Base-by-base conservation (phyloP, 106 monocot species). In the Dioscorea zingiberensis region DNA sequence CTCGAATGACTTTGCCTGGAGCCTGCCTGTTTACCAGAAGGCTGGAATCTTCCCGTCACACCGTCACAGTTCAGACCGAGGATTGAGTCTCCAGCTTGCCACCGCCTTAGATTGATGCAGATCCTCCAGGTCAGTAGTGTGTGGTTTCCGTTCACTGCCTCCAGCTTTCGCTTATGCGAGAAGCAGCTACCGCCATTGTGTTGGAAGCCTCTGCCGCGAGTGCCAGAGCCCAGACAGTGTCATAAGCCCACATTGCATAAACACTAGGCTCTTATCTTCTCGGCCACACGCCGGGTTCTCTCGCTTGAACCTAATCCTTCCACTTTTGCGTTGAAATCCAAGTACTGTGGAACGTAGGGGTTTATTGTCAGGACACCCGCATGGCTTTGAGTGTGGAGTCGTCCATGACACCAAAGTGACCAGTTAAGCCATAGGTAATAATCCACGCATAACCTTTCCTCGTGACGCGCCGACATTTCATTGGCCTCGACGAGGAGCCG, bases 361-460 rank as follows among this genome's bases (percentile, higher is more conserved):
- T 48, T 78, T 24, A 93, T 58, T 5, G 88, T 88, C n/a, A 88
- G 8, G 3, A 68, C 75, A 10, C 87, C 87, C 85, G 66, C 79
- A 90, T 80, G 2, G 72, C 48, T 6, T 62, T 25, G 10, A 68
- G 10, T 19, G 15, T 29, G 4, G 68, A 58, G 1, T 62, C 6
- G 12, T 66, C 59, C 23, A 81, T 17, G 12, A 57, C 69, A 49
- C 71, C 70, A 1, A 82, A 38, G 2, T 72, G 16, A 28, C 59
- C 53, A 10, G 83, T 76, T 13, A 88, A 58, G 13, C 80, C 76
- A 53, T 77, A 62, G 1, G 88, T 80, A 9, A 72, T 64, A 28
- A 88, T 78, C 93, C 88, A 93, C 1, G 71, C 87, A 59, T 70
- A 88, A 0, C 80, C 93, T 15, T 77, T n/a, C n/a, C 56, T 2